These are phyloP conservation scores for Syncephalastrum racemosum DNA, from an alignment of 371 early-diverging fungal genomes.

Conservation along the genomic window DNA sequence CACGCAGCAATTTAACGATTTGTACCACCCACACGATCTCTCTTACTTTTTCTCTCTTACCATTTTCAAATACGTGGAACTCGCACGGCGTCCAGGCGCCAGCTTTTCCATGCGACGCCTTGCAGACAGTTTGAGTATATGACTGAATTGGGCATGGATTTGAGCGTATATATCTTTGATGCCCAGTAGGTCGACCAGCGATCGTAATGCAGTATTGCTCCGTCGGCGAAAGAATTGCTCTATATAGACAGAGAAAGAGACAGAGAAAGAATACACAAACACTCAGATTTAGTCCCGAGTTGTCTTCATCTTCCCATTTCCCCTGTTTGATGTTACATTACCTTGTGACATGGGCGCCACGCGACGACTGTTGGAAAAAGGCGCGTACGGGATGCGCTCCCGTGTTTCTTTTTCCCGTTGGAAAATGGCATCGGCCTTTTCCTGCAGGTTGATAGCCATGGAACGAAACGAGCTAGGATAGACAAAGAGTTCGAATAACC, in stretches of 20 bases:
- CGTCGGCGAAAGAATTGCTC: constrained; percentile 54
- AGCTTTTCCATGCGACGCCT: constrained; percentile 48
- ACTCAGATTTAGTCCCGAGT: background rate
- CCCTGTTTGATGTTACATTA: constrained; percentile 17
- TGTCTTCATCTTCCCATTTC: constrained; percentile 7
- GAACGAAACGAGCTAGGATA: constrained; percentile 50
- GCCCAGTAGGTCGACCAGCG: constrained; percentile 51
- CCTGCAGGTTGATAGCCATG: constrained; percentile 59
- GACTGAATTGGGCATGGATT: constrained; percentile 56
- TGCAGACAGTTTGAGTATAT: constrained; percentile 49
- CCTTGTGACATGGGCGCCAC: constrained; percentile 54
- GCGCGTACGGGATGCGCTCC: constrained; percentile 37
- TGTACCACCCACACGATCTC: no score
- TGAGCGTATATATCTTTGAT: constrained; percentile 52
- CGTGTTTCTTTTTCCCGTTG: constrained; percentile 40
- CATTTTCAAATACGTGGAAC: constrained; percentile 35
- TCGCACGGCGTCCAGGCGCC: constrained; percentile 35
- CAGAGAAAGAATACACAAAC: constrained; percentile 1
- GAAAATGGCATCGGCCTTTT: constrained; percentile 53
- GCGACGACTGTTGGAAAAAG: constrained; percentile 43
- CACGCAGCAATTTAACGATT: no score
- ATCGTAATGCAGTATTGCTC: constrained; percentile 50
- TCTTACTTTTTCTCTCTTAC: constrained; percentile 12
- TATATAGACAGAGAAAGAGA: constrained; percentile 10
- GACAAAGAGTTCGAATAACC: background rate